These are phyloP conservation scores for Populus tomentosa DNA, from an alignment of 441 rosid genomes.

Conservation along the genomic window DNA sequence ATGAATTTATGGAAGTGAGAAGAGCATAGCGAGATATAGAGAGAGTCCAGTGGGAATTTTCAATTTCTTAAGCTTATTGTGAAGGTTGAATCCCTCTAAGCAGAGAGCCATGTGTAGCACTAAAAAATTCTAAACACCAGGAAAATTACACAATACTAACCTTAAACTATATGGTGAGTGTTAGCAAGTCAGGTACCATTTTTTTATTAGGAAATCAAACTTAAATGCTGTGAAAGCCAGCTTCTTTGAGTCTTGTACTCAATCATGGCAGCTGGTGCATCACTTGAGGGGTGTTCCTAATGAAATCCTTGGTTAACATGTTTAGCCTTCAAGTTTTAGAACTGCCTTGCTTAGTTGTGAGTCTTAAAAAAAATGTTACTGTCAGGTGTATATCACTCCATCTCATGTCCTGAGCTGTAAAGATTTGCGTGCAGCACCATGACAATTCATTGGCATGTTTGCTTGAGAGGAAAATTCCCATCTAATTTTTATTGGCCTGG, in stretches of 20 bases:
- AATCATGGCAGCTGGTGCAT: not conserved
- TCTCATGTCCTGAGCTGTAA: not conserved
- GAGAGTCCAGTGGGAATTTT: not conserved
- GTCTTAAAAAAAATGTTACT: not conserved
- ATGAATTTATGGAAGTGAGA: not conserved
- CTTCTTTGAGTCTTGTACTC: not conserved
- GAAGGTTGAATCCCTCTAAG: not conserved
- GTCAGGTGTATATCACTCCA: not conserved
- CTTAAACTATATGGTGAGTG: not conserved
- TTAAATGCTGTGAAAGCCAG: not conserved
- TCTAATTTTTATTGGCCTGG: not conserved
- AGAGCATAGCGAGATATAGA: not conserved
- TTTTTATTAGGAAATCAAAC: not conserved
- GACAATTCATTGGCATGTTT: not conserved
- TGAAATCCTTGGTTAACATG: not conserved
- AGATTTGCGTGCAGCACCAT: not conserved
- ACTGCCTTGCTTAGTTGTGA: not conserved
- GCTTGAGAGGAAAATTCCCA: not conserved
- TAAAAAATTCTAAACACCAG: not conserved
- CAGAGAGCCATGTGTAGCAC: not conserved
- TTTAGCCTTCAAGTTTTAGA: not conserved
- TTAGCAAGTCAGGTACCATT: not conserved
- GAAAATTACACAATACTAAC: not conserved
- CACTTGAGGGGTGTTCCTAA: not conserved
- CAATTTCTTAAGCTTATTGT: not conserved